Evolutionary conservation across 176 grass and related monocot species (phyloP).

Genomic region (Cenchrus fungigraminus): DNA sequence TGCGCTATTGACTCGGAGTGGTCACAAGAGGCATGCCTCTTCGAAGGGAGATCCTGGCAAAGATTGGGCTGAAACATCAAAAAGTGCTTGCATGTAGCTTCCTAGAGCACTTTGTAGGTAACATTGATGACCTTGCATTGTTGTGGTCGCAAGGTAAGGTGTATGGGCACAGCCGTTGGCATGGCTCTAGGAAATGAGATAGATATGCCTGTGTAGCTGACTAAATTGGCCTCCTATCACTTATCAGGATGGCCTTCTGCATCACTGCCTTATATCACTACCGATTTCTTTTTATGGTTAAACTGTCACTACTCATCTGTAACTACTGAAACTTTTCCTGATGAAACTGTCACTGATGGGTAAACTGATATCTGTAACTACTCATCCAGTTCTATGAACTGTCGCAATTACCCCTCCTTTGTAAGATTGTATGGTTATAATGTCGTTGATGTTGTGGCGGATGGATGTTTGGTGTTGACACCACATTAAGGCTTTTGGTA

Average conservation of each 20-base stretch:
- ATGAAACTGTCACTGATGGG: not conserved
- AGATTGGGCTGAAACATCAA: conserved; percentile 45
- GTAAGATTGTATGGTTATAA: not conserved
- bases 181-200: conserved; percentile 42
- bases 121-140: conserved; percentile 1
- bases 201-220: conserved; percentile 39
- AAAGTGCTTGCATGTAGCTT: conserved; percentile 32
- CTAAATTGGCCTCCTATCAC: not conserved
- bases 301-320: no score
- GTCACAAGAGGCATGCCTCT: conserved; percentile 53
- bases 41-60: conserved; percentile 42
- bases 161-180: not conserved
- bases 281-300: not conserved
- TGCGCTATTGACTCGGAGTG: conserved; percentile 27
- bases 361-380: conserved; percentile 3
- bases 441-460: not conserved
- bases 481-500: not conserved
- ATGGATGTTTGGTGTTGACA: not conserved
- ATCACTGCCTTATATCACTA: conserved; percentile 6
- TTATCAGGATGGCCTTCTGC: conserved; percentile 24
- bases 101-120: not conserved
- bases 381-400: conserved; percentile 4
- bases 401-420: not conserved
- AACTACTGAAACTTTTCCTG: not conserved
- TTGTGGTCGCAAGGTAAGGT: conserved; percentile 4